Evolutionary conservation across 441 rosid species (phyloP).

Genomic region (Mallotus repandus): DNA sequence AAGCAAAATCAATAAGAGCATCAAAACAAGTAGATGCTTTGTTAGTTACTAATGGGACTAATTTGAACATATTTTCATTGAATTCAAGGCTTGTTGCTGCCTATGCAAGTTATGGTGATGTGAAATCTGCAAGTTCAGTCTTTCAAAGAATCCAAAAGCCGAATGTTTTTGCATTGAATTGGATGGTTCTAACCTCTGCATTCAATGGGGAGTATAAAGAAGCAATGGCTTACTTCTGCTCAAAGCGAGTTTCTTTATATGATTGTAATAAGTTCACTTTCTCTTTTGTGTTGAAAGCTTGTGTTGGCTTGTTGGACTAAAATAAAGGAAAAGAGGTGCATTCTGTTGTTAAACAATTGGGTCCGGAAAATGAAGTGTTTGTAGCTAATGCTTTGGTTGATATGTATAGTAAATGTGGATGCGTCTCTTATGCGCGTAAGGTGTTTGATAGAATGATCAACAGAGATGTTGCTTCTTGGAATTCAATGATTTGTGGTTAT

Average conservation of each 20-base stretch:
- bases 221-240: too few relatives aligned
- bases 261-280: not conserved
- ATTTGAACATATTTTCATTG: too few relatives aligned
- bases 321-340: constrained; percentile 44
- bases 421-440: constrained; percentile 24
- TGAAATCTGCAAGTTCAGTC: constrained; percentile 28
- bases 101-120: constrained; percentile 36
- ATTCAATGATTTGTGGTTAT: constrained; percentile 50
- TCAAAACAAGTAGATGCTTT: too few relatives aligned
- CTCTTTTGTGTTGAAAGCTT: constrained; percentile 39
- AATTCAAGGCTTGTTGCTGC: constrained; percentile 32
- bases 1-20: too few relatives aligned
- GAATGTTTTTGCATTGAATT: not conserved
- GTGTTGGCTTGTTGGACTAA: constrained; percentile 43
- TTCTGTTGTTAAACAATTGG: constrained; percentile 29
- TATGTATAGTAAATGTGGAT: constrained; percentile 22
- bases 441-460: constrained; percentile 40
- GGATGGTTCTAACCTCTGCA: constrained; percentile 45
- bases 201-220: constrained; percentile 31
- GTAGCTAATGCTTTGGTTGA: constrained; percentile 39
- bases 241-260: constrained; percentile 25
- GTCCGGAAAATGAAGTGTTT: constrained; percentile 26
- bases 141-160: constrained; percentile 31
- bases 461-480: constrained; percentile 43
- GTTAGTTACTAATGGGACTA: too few relatives aligned